Conservation (phyloP, 2,329 filamentous ascomycete species). For the Sphaerulina populicola region DNA sequence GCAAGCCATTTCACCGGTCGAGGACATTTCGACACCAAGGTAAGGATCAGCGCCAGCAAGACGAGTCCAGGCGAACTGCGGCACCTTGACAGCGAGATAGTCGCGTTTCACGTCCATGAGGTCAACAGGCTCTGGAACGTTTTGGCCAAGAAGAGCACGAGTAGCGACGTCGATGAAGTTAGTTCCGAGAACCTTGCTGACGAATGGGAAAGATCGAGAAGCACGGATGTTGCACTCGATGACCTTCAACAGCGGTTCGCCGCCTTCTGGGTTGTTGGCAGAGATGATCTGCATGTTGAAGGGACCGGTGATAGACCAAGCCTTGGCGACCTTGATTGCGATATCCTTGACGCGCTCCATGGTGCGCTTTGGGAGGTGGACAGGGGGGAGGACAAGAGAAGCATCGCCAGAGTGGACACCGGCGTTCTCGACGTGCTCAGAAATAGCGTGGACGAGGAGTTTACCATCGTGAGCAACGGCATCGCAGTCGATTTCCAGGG, state of each 20-base stretch:
- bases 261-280: slow-evolving; percentile 66
- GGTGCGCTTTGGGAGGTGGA: slow-evolving; percentile 63
- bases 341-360: slow-evolving; percentile 91
- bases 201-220: slow-evolving; percentile 95
- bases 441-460: slow-evolving; percentile 82
- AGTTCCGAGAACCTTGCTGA: slow-evolving; percentile 88
- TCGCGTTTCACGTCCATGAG: slow-evolving; percentile 83
- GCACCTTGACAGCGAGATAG: slow-evolving; percentile 94
- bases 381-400: slow-evolving; percentile 83
- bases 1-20: slow-evolving; percentile 96
- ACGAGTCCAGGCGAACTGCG: slow-evolving; percentile 98
- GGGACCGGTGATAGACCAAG: slow-evolving; percentile 92
- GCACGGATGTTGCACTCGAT: slow-evolving; percentile 98
- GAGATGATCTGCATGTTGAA: slow-evolving; percentile 99
- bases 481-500: slow-evolving; percentile 93
- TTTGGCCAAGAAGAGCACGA: slow-evolving; percentile 76
- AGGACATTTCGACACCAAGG: slow-evolving; percentile 95
- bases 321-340: slow-evolving; percentile 89
- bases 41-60: slow-evolving; percentile 94
- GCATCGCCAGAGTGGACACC: slow-evolving; percentile 98
- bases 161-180: slow-evolving; percentile 97
- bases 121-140: slow-evolving; percentile 76
- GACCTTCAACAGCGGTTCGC: slow-evolving; percentile 75
- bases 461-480: slow-evolving; percentile 81
- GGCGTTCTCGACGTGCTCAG: slow-evolving; percentile 92